Percentiles rank a stretch among this genome's conserved stretches.
phyloP scores from a whole-genome alignment of 2,329 filamentous ascomycete species.

The Teratosphaeria epicoccoides region DNA sequence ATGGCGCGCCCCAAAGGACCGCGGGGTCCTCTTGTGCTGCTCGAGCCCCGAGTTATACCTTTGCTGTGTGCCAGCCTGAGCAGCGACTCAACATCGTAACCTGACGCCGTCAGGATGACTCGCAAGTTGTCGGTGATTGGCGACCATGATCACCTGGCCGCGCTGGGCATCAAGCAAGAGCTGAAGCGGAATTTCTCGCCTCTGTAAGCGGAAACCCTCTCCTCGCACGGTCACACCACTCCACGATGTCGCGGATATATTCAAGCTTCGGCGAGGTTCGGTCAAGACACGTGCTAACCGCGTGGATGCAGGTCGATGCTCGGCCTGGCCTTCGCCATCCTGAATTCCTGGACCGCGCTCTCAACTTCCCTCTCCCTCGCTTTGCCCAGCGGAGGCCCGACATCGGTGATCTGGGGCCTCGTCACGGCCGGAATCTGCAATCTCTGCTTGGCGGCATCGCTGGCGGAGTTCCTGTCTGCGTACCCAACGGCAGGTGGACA shows the following conservation, averaged over 20 bases:
- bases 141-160: constrained; percentile 43
- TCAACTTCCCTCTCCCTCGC: constrained; percentile 49
- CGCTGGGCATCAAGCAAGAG: constrained; percentile 48
- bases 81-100: background rate
- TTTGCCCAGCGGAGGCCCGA: constrained; percentile 60
- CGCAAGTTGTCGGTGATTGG: constrained; percentile 2
- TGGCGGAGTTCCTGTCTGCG: constrained; percentile 55
- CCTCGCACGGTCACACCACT: background rate
- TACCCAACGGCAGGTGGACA: constrained; percentile 30
- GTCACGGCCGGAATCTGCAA: constrained; percentile 53
- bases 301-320: constrained; percentile 34
- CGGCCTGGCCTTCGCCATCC: constrained; percentile 51
- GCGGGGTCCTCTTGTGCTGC: background rate
- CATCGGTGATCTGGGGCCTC: constrained; percentile 61
- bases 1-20: background rate
- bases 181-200: constrained; percentile 48
- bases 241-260: background rate
- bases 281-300: background rate
- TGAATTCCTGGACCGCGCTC: constrained; percentile 54
- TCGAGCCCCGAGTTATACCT: background rate
- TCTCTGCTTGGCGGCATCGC: constrained; percentile 54
- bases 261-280: background rate
- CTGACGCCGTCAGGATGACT: background rate
- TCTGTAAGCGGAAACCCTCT: constrained; percentile 31
- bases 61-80: background rate